Conservation (phyloP, 768 basidiomycete genomes). For the Boletus rubroflammeus region DNA sequence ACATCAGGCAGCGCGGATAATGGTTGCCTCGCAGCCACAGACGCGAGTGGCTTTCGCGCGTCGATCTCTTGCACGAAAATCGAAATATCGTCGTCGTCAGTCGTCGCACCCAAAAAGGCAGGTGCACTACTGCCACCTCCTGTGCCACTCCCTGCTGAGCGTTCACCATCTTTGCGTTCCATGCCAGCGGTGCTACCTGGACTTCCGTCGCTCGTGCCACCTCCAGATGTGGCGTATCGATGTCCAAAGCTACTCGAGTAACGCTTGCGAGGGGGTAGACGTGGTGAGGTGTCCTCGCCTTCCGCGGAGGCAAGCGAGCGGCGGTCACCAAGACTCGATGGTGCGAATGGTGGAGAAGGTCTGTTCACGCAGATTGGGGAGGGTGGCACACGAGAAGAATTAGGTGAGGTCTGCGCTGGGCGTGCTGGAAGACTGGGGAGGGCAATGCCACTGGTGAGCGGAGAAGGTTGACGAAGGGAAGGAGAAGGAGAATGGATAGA, state of each 20-base stretch:
- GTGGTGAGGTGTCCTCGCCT: conserved; percentile 32
- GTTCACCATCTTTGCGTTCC: conserved; percentile 23
- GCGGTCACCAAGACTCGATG: conserved; percentile 42
- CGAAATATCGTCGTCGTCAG: conserved; percentile 77
- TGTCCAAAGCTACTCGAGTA: conserved; percentile 81
- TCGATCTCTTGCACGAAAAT: conserved; percentile 77
- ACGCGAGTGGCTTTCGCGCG: conserved; percentile 55
- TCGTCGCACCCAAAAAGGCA: conserved; percentile 45
- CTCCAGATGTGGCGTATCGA: conserved; percentile 49
- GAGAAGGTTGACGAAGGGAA: conserved; percentile 45
- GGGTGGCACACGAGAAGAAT: conserved; percentile 40
- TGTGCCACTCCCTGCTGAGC: conserved; percentile 19
- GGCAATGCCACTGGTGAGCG: conserved; percentile 33
- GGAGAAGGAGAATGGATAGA: conserved; percentile 48
- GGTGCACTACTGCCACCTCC: conserved; percentile 23
- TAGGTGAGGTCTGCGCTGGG: conserved; percentile 37
- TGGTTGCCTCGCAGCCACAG: conserved; percentile 16
- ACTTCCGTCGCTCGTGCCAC: conserved; percentile 39
- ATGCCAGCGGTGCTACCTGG: conserved; percentile 14
- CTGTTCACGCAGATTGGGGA: conserved; percentile 36
- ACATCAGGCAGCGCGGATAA: background rate
- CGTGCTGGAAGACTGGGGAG: conserved; percentile 35
- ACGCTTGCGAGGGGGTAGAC: conserved; percentile 44
- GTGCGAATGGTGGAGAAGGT: conserved; percentile 40
- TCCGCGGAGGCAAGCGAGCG: conserved; percentile 36